phyloP scores from a whole-genome alignment of 2,329 filamentous ascomycete species.

The Triangularia setosa region DNA sequence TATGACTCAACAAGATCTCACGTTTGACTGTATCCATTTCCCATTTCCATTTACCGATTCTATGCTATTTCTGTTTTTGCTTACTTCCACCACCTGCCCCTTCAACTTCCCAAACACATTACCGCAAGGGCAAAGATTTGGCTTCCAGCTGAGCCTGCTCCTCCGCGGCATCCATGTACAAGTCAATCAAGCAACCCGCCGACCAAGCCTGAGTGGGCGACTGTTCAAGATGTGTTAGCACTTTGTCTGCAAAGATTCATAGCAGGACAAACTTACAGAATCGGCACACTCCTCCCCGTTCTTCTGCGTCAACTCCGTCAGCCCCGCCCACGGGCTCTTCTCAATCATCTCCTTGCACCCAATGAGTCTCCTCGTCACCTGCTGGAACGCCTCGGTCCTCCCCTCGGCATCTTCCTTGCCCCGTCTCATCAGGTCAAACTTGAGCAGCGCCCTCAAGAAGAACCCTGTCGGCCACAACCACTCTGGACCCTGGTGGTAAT shows the following conservation, averaged over 20 bases:
- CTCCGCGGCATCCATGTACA: slow-evolving; percentile 85
- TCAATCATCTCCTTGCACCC: slow-evolving; percentile 83
- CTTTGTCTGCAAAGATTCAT: neutral
- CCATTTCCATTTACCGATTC: neutral
- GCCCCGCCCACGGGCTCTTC: slow-evolving; percentile 79
- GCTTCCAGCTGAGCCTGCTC: slow-evolving; percentile 37
- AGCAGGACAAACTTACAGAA: slow-evolving; percentile 61
- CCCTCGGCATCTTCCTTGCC: slow-evolving; percentile 54
- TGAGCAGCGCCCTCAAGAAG: slow-evolving; percentile 85
- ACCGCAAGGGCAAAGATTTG: slow-evolving; percentile 27
- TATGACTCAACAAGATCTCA: neutral
- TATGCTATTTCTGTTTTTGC: neutral
- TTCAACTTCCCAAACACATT: neutral
- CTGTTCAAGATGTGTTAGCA: slow-evolving; percentile 40
- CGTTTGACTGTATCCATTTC: neutral
- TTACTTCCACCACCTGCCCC: neutral
- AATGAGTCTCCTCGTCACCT: slow-evolving; percentile 76
- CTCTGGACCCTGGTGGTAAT: slow-evolving; percentile 97
- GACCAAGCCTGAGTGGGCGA: slow-evolving; percentile 97
- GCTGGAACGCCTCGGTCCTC: slow-evolving; percentile 85
- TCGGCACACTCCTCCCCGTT: slow-evolving; percentile 78
- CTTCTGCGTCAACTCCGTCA: slow-evolving; percentile 92
- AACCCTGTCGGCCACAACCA: slow-evolving; percentile 98
- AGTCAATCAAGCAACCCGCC: slow-evolving; percentile 85
- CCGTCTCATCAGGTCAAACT: slow-evolving; percentile 78